Evolutionary conservation across 352 stramenopile genomes (phyloP), one percentile per base, ranked within the genome.

Genomic region (Phytophthora tubulina): DNA sequence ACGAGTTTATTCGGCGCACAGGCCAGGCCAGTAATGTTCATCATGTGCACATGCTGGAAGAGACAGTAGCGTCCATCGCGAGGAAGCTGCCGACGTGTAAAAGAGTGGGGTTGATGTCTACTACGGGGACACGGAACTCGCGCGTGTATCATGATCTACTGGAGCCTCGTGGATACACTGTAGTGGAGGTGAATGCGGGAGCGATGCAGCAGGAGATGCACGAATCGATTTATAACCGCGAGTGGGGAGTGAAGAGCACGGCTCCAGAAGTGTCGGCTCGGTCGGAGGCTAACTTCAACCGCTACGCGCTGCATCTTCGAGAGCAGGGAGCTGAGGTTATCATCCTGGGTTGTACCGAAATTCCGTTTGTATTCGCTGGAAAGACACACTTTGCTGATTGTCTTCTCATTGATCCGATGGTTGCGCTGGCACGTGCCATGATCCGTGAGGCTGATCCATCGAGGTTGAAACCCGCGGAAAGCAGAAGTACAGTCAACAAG

Each of bases 331-430:
- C 86, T 31, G 74, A 94, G 21, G 82, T 86, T 6, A 88, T 92
- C 38, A 80, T 94, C 31, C 77, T 94, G 53, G 86, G 86, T 57
- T 94, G 86, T 71, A 94, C 86, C 4, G 86, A 94, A 68, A 92
- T 94, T 46, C 86, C 86, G 11, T 92, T 94, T 48, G 85, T 84
- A 10, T 92, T 94, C 46, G 67, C 74, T 8, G 84, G 80, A 15
- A 80, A 86, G 27, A 80, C 79, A 9, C 67, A 68, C 4, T 75
- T 85, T 36, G 75, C 72, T 32, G 82, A 73, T 5, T 54, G 79
- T 46, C 54, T 87, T 33, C 83, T 94, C 33, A 90, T 94, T 42
- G 76, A 94, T 35, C 86, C 86, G 7, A 90, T 94, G 75, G 84
- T 93, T 6, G 85, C 85, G 27, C 75, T 94, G 13, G 86, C 85